A percentile compares a stretch with the other conserved stretches of the same genome.
Evolutionary conservation across 805 yeast genomes (phyloP).

Genomic region (Saccharomycopsis sp.): DNA sequence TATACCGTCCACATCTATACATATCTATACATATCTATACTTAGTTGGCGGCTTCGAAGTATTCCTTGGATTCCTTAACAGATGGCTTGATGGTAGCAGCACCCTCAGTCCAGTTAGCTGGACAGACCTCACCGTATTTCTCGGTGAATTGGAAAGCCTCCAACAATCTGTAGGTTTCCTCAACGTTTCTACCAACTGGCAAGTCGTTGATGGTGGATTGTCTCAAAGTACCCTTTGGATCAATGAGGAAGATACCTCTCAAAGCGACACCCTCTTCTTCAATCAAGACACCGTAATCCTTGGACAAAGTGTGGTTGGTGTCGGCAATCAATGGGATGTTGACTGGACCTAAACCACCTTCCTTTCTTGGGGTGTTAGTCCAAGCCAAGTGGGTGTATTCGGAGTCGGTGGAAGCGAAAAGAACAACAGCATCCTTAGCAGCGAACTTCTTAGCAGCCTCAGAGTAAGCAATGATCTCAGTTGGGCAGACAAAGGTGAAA

Average conservation of each 20-base stretch:
- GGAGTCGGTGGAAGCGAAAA: slow-evolving; percentile 97
- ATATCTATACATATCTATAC: too few relatives aligned
- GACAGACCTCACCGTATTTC: slow-evolving; percentile 98
- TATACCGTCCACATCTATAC: too few relatives aligned
- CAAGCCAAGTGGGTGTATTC: slow-evolving; percentile 96
- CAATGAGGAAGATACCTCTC: slow-evolving; percentile 97
- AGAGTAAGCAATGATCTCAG: slow-evolving; percentile 97
- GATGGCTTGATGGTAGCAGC: slow-evolving; percentile 85
- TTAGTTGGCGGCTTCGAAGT: slow-evolving; percentile 60
- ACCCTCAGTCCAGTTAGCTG: slow-evolving; percentile 99
- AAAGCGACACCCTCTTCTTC: slow-evolving; percentile 96
- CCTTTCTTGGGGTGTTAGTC: slow-evolving; percentile 94
- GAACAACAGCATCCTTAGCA: slow-evolving; percentile 79
- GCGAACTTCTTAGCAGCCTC: slow-evolving; percentile 88
- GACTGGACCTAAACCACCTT: slow-evolving; percentile 97
- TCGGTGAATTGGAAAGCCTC: slow-evolving; percentile 99
- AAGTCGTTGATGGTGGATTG: slow-evolving; percentile 97
- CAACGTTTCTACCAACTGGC: slow-evolving; percentile 99
- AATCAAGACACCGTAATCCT: slow-evolving; percentile 94
- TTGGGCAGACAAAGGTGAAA: slow-evolving; percentile 99
- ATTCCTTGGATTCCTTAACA: slow-evolving; percentile 70
- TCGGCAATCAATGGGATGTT: slow-evolving; percentile 93
- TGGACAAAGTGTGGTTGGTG: slow-evolving; percentile 91
- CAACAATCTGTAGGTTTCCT: slow-evolving; percentile 93
- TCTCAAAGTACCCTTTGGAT: slow-evolving; percentile 91